Base-by-base conservation (phyloP, 169 alveolate species). In the Plasmodium reichenowi region DNA sequence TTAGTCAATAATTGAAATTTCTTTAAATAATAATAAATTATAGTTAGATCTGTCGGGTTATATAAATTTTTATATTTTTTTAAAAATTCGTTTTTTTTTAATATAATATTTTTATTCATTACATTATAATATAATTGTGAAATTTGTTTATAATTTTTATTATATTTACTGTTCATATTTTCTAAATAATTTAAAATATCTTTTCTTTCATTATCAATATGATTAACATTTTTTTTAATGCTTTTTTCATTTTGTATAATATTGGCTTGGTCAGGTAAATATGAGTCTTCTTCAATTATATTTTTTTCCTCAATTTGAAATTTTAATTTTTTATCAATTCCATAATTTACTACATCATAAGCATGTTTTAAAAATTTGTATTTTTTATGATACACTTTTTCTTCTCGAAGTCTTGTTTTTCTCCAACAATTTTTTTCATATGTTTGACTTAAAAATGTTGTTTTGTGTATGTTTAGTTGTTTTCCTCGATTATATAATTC, bases 361-460 rank as follows among this genome's bases (percentile, higher is more conserved):
- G 91, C 91, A 38, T 83, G 71, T 26, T 83, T 83, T 83, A 83
- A 83, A 83, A 83, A 83, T 52, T 83, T 83, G 50, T 83, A 83
- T 50, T 83, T 83, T 43, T 83, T 83, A 83, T 83, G 64, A 56
- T 83, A 83, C 22, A 83, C 91, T 45, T 83, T 83, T 70, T 83
- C 91, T 83, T 83, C 91, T 26, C 91, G 29, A 38, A 83, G 5
- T 43, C 91, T 83, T 68, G 91, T 83, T 83, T 83, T 83, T 47
- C 91, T 83, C 91, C 91, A 83, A 50, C 91, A 83, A 54, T 83
- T 83, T 63, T 83, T 83, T 83, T 83, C 91, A 68, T 83, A 83
- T 12, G 91, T 83, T 63, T 83, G 91, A 75, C 83, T 32, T 62
- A 83, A 68, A 83, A 83, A 83, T 32, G 85, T 59, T 4, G 91